These are phyloP conservation scores for Ophiocordyceps sinensis DNA, from an alignment of 2,329 filamentous ascomycete species.

Conservation along the genomic window DNA sequence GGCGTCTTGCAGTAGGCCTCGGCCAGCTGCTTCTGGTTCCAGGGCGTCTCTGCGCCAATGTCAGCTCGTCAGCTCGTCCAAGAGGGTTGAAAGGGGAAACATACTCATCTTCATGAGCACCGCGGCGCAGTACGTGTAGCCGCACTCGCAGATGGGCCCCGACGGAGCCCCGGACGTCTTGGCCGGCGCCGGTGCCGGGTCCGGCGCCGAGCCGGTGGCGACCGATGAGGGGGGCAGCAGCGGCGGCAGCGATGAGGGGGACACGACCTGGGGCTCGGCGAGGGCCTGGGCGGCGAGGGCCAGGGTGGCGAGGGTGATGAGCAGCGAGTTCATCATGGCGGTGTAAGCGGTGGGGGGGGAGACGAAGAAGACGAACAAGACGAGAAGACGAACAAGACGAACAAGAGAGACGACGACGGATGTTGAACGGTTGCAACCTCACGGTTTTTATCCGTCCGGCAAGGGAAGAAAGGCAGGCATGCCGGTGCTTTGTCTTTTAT, in stretches of 20 bases:
- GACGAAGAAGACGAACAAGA: too few species aligned
- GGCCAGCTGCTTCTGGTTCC: constrained; percentile 17
- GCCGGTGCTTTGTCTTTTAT: too few species aligned
- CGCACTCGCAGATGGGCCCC: constrained; percentile 23
- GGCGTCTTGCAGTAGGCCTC: constrained; percentile 23
- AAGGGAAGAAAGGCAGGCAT: too few species aligned
- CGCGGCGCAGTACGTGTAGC: constrained; percentile 26
- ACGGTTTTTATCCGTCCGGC: too few species aligned
- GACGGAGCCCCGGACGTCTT: constrained; percentile 9
- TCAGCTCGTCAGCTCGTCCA: too few species aligned
- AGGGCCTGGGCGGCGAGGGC: constrained; percentile 7
- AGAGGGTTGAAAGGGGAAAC: too few species aligned
- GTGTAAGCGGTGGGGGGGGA: too few species aligned
- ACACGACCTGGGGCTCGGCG: constrained; percentile 4
- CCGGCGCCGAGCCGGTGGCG: constrained; percentile 1
- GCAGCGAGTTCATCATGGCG: constrained; percentile 9
- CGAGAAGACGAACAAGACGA: too few species aligned
- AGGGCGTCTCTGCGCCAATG: constrained; percentile 21
- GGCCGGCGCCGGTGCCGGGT: constrained; percentile 4
- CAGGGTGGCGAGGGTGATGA: constrained; percentile 10
- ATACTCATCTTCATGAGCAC: constrained; percentile 20
- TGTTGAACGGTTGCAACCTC: too few species aligned
- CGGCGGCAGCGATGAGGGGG: constrained; percentile 9
- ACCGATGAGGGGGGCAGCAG: constrained; percentile 4
- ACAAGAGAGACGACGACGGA: too few species aligned